Percentiles rank a stretch among this genome's conserved stretches.
Conservation (phyloP, 108 stramenopile species). For the Nitzschia palea region DNA sequence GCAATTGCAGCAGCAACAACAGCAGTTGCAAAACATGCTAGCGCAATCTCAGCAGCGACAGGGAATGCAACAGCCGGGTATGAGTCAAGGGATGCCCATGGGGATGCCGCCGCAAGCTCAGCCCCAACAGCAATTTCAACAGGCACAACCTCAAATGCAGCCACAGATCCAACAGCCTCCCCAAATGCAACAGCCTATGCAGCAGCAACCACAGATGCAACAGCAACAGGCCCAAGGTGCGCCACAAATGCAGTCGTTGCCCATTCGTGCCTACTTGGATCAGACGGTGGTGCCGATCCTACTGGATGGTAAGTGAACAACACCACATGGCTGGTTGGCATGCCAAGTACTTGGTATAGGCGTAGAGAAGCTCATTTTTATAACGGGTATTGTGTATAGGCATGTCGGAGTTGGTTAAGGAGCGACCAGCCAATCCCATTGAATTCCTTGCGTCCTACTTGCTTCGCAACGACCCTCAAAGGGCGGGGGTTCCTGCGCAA, state of each 20-base stretch:
- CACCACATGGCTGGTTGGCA: not conserved
- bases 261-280: slow-evolving; percentile 99
- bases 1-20: slow-evolving; percentile 15
- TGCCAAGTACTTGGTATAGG: not conserved
- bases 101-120: slow-evolving; percentile 4
- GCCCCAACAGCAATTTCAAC: slow-evolving; percentile 20
- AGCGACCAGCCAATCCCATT: slow-evolving; percentile 95
- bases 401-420: slow-evolving; percentile 98
- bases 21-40: slow-evolving; percentile 17
- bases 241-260: slow-evolving; percentile 75
- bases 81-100: slow-evolving; percentile 6
- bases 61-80: slow-evolving; percentile 1
- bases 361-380: not conserved
- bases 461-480: slow-evolving; percentile 93
- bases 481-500: slow-evolving; percentile 12
- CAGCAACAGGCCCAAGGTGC: slow-evolving; percentile 25
- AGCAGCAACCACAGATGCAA: slow-evolving; percentile 30
- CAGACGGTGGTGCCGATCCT: slow-evolving; percentile 99
- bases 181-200: slow-evolving; percentile 13
- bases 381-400: slow-evolving; percentile 37
- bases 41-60: slow-evolving; percentile 5
- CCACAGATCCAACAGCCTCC: slow-evolving; percentile 14
- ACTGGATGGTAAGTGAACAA: slow-evolving; percentile 77
- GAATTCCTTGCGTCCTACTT: slow-evolving; percentile 97
- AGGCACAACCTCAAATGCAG: slow-evolving; percentile 1